Evolutionary conservation across 176 grass and related monocot species (phyloP).

Genomic region (Ampelocalamus luodianensis): DNA sequence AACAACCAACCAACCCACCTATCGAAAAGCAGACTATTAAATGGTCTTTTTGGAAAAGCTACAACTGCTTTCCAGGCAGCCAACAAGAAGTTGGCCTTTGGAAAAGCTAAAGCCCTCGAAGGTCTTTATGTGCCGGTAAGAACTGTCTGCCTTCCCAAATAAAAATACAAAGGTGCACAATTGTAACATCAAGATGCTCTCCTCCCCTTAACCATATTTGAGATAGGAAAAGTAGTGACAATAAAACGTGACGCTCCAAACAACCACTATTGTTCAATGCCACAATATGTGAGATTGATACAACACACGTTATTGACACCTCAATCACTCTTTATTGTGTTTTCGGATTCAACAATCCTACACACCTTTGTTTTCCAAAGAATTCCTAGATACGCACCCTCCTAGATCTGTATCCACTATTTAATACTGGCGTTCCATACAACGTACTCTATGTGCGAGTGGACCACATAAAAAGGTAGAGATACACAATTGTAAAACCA

Average conservation of each 20-base stretch:
- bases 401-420: neutral
- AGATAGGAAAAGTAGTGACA: neutral
- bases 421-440: neutral
- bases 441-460: neutral
- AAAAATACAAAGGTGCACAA: too few species aligned
- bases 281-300: neutral
- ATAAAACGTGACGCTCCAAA: neutral
- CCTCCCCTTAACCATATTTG: neutral
- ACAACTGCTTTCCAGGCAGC: too few species aligned
- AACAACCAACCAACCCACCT: too few species aligned
- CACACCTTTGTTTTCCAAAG: neutral
- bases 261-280: neutral
- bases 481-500: neutral
- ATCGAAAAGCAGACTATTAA: too few species aligned
- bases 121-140: too few species aligned
- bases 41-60: too few species aligned
- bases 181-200: too few species aligned
- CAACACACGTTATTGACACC: neutral
- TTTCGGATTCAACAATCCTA: neutral
- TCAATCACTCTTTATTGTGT: neutral
- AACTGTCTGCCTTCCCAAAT: too few species aligned
- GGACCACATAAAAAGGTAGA: neutral
- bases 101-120: too few species aligned
- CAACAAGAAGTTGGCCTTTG: too few species aligned
- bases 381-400: neutral